Base-by-base conservation (phyloP, 306 rosid species). In the Castanospermum australe region DNA sequence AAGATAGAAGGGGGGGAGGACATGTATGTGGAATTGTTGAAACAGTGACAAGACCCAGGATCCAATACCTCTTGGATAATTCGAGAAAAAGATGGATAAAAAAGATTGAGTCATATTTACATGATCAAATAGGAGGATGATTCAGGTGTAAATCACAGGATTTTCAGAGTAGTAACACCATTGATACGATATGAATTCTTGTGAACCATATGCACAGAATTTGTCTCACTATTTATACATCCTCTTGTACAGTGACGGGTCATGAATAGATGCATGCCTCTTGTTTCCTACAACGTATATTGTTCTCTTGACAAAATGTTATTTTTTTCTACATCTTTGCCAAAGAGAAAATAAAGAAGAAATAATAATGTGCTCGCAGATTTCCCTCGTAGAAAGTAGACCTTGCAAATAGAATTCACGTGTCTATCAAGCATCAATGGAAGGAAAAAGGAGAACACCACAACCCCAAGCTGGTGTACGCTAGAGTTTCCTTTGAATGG, bases 201-300 rank as follows among this genome's bases (percentile, higher is more conserved):
- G 76, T 59, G 78, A 67, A 73, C 25, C 78, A 59, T 42, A 51
- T 64, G 70, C 68, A 41, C 74, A 73, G 51, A 42, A 44, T 54
- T 56, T 25, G 57, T 68, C 68, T 59, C 81, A 73, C 66, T n/a
- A 20, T 28, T 52, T 61, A 73, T 81, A 75, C 71, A 68, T 51
- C 64, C 39, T 64, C 61, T 77, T 87, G 91, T 86, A 86, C 87
- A 86, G 87, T 59, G 67, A 76, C 69, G 24, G 30, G n/a, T 71
- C 57, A 73, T 65, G 45, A 69, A 66, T 12, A 61, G 56, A 66
- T 64, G 55, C 65, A 44, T 21, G 60, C 55, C 22, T 69, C 59
- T 57, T 14, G 47, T 57, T 63, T 65, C 30, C 24, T 67, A 33
- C 24, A 65, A 41, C 50, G 32, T 28, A 17, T 63, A 42, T 56